Conservation (phyloP, 495 filamentous ascomycete species). For the Neurospora sp. region DNA sequence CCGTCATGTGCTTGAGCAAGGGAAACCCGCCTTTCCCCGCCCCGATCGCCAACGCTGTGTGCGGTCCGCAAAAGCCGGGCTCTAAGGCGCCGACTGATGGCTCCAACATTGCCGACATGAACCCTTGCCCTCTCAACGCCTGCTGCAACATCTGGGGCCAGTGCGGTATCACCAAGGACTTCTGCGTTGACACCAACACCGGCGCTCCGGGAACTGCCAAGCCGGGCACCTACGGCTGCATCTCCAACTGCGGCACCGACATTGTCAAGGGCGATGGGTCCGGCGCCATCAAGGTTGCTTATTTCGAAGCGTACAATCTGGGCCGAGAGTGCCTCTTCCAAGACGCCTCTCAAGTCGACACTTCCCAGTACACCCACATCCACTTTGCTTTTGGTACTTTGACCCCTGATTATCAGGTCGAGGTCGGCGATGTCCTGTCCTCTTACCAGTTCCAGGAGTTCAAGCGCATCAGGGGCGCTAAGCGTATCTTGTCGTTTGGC, state of each 20-base stretch:
- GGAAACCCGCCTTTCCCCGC: slow-evolving; percentile 38
- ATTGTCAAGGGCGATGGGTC: slow-evolving; percentile 7
- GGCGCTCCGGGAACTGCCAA: slow-evolving; percentile 26
- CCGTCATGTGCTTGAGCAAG: slow-evolving; percentile 37
- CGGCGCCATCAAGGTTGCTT: slow-evolving; percentile 13
- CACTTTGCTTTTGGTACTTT: slow-evolving; percentile 19
- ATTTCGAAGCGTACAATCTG: slow-evolving; percentile 22
- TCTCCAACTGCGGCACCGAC: slow-evolving; percentile 34
- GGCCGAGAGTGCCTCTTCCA: slow-evolving; percentile 18
- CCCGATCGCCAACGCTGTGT: slow-evolving; percentile 12
- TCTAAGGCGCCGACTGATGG: background rate
- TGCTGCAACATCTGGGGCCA: slow-evolving; percentile 25
- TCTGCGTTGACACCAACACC: slow-evolving; percentile 27
- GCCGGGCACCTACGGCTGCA: slow-evolving; percentile 29
- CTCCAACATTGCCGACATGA: slow-evolving; percentile 1
- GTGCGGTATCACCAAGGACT: slow-evolving; percentile 35
- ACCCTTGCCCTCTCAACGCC: slow-evolving; percentile 5
- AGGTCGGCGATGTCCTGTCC: slow-evolving; percentile 4
- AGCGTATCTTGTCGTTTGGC: slow-evolving; percentile 22
- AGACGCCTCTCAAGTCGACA: slow-evolving; percentile 6
- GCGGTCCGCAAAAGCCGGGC: slow-evolving; percentile 19
- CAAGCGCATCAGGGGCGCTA: slow-evolving; percentile 11
- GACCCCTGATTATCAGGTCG: slow-evolving; percentile 5
- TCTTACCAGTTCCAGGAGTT: slow-evolving; percentile 15
- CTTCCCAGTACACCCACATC: slow-evolving; percentile 15